phyloP scores from a whole-genome alignment of 1,284 basidiomycete genomes.

The Papiliotrema fonsecae region DNA sequence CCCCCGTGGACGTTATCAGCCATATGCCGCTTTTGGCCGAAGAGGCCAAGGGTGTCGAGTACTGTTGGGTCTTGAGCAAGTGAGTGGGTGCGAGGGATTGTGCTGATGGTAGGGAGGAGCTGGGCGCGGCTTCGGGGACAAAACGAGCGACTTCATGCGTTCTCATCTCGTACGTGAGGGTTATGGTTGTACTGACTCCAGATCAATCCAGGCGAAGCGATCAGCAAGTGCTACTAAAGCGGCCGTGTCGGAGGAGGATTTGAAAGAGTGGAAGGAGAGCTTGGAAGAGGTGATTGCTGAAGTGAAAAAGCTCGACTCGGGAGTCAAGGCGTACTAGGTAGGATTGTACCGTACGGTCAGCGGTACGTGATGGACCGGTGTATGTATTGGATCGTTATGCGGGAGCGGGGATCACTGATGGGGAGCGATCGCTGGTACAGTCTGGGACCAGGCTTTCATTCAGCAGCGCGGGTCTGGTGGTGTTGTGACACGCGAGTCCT shows the following conservation, averaged over 20 bases:
- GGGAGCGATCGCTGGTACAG: too few relatives aligned
- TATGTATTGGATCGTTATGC: background rate
- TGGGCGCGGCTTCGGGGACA: slow-evolving; percentile 90
- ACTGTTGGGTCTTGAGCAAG: slow-evolving; percentile 58
- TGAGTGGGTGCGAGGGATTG: slow-evolving; percentile 18
- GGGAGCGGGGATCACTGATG: background rate
- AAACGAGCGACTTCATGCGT: slow-evolving; percentile 98
- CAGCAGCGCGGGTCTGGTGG: too few relatives aligned
- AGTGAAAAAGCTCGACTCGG: slow-evolving; percentile 63
- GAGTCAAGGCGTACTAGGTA: slow-evolving; percentile 5
- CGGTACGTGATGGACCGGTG: background rate
- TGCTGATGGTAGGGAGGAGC: slow-evolving; percentile 70
- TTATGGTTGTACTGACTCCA: slow-evolving; percentile 49
- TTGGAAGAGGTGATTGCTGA: slow-evolving; percentile 75
- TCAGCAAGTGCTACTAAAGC: slow-evolving; percentile 34
- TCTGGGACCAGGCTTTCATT: too few relatives aligned
- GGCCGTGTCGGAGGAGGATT: slow-evolving; percentile 58
- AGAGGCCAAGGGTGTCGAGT: slow-evolving; percentile 82
- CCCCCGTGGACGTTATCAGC: slow-evolving; percentile 95
- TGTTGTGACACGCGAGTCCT: too few relatives aligned
- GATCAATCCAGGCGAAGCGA: slow-evolving; percentile 38
- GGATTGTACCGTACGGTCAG: background rate
- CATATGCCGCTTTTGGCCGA: slow-evolving; percentile 93
- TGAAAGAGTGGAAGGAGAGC: slow-evolving; percentile 57
- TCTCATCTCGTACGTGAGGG: slow-evolving; percentile 59